These are phyloP conservation scores for Nitzschia inconspicua DNA, from an alignment of 108 stramenopile species.

Conservation along the genomic window DNA sequence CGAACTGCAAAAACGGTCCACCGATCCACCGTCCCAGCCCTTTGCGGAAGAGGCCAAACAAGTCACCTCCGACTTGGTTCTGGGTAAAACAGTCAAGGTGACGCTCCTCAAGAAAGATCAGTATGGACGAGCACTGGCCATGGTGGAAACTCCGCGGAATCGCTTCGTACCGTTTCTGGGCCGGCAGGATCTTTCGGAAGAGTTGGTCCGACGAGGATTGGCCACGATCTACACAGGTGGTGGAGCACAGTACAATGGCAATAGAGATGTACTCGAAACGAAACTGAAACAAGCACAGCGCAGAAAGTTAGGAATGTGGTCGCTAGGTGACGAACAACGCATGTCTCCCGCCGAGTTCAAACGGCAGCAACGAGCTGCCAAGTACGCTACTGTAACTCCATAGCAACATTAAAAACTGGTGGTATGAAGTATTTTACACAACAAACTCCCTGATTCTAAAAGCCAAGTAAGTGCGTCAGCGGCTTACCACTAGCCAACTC, in stretches of 20 bases:
- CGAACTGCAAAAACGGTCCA: slow-evolving; percentile 42
- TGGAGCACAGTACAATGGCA: slow-evolving; percentile 60
- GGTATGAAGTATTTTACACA: too few species aligned
- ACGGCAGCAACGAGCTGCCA: slow-evolving; percentile 11
- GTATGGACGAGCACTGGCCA: slow-evolving; percentile 50
- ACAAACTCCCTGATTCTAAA: too few species aligned
- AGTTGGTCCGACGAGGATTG: slow-evolving; percentile 36
- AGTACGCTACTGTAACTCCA: too few species aligned
- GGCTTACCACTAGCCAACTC: slow-evolving; percentile 32
- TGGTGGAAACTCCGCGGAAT: slow-evolving; percentile 25
- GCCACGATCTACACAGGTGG: slow-evolving; percentile 66
- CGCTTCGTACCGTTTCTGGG: slow-evolving; percentile 18
- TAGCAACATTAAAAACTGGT: too few species aligned
- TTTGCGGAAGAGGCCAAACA: slow-evolving; percentile 52
- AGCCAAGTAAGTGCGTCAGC: slow-evolving; percentile 14
- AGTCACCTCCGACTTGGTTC: slow-evolving; percentile 24
- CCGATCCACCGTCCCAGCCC: slow-evolving; percentile 32
- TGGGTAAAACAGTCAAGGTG: slow-evolving; percentile 40
- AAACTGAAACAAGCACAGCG: slow-evolving; percentile 24
- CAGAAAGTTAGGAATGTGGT: slow-evolving; percentile 39
- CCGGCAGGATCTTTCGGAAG: slow-evolving; percentile 33
- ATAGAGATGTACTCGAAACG: slow-evolving; percentile 27
- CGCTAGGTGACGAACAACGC: slow-evolving; percentile 8
- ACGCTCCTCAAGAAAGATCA: slow-evolving; percentile 55
- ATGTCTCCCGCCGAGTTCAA: slow-evolving; percentile 48